These are phyloP conservation scores for Leptodermis oblonga DNA, from an alignment of 257 asterid genomes.

Conservation along the genomic window DNA sequence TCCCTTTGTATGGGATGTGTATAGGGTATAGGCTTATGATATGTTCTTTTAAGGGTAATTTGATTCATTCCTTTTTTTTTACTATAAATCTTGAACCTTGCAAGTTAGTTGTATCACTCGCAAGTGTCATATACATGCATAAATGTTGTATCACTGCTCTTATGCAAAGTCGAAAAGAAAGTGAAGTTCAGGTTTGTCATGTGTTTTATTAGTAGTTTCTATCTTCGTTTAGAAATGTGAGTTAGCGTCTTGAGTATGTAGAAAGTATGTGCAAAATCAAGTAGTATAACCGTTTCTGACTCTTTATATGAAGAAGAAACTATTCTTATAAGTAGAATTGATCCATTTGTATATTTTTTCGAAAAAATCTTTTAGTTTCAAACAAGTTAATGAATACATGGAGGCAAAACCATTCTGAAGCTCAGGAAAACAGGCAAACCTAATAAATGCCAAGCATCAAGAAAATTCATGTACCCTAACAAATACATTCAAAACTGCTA, in stretches of 20 bases:
- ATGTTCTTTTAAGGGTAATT: background rate
- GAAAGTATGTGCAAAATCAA: background rate
- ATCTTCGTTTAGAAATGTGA: no score
- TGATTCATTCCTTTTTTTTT: no score
- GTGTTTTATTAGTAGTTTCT: no score
- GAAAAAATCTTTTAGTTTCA: background rate
- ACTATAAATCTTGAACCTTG: no score
- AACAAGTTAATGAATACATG: background rate
- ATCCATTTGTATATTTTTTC: background rate
- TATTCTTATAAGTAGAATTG: background rate
- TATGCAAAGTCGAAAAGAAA: no score
- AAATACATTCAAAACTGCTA: conserved; percentile 1
- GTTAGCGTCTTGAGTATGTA: no score
- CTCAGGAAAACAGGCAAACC: background rate
- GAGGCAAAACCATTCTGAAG: background rate
- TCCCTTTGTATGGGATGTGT: no score
- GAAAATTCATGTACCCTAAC: background rate
- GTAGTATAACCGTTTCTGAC: no score
- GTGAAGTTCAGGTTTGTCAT: no score
- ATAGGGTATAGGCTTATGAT: background rate
- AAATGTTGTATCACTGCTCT: background rate
- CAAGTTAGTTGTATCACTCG: no score
- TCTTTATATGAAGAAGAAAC: no score
- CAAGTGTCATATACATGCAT: no score
- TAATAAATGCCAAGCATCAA: background rate